Evolutionary conservation across 768 basidiomycete genomes (phyloP).

Genomic region (Hirschioporus abietinus): DNA sequence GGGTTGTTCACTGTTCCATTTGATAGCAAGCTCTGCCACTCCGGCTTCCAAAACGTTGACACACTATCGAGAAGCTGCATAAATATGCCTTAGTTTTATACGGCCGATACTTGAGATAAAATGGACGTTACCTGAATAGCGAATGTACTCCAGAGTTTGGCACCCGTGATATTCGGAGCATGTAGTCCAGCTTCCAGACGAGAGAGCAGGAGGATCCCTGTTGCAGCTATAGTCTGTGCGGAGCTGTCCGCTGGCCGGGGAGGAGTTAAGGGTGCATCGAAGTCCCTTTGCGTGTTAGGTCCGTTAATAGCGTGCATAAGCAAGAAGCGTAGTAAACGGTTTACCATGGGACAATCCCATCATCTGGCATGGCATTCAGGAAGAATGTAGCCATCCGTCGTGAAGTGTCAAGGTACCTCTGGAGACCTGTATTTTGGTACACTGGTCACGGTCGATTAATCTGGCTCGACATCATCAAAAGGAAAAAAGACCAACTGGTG

Average conservation of each 20-base stretch:
- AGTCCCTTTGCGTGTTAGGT: slow-evolving; percentile 46
- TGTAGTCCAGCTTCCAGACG: slow-evolving; percentile 30
- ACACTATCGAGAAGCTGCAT: slow-evolving; percentile 45
- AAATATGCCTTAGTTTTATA: no score
- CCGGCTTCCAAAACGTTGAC: slow-evolving; percentile 48
- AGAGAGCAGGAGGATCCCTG: slow-evolving; percentile 54
- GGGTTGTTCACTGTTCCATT: slow-evolving; percentile 63
- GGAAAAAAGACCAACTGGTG: slow-evolving; percentile 42
- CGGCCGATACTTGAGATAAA: neutral
- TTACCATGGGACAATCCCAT: slow-evolving; percentile 67
- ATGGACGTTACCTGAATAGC: slow-evolving; percentile 40
- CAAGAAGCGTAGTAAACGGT: slow-evolving; percentile 6
- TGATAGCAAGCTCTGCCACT: slow-evolving; percentile 59
- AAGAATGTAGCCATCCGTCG: slow-evolving; percentile 56
- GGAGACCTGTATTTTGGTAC: slow-evolving; percentile 36
- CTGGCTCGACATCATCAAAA: neutral
- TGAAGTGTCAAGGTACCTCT: slow-evolving; percentile 54
- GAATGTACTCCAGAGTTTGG: slow-evolving; percentile 37
- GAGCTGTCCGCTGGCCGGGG: slow-evolving; percentile 60
- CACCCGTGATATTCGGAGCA: slow-evolving; percentile 23
- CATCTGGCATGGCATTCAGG: slow-evolving; percentile 48
- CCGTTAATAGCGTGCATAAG: neutral
- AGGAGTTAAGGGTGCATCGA: slow-evolving; percentile 57
- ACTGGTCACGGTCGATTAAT: slow-evolving; percentile 1
- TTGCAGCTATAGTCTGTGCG: slow-evolving; percentile 59